Evolutionary conservation across 371 early-diverging fungal species (phyloP).

Genomic region (Rhizopus stolonifer): DNA sequence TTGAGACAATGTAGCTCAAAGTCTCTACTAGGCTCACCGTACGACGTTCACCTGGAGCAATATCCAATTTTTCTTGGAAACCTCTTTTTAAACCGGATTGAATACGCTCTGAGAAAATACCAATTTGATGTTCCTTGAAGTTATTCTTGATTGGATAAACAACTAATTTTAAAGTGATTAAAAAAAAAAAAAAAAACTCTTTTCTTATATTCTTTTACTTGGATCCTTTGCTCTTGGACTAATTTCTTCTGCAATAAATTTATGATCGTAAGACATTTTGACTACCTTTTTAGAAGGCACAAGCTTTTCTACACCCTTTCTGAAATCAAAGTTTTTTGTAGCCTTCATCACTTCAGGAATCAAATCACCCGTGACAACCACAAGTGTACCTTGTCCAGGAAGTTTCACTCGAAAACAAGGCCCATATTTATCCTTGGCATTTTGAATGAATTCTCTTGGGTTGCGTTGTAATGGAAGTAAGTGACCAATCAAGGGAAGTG

Average conservation of each 20-base stretch:
- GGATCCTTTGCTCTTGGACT: conserved; percentile 21
- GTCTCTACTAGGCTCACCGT: conserved; percentile 13
- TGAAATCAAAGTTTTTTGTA: conserved; percentile 19
- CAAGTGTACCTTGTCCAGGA: conserved; percentile 17
- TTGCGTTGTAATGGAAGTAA: conserved; percentile 10
- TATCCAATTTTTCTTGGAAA: conserved; percentile 13
- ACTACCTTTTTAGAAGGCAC: conserved; percentile 17
- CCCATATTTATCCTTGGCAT: conserved; percentile 13
- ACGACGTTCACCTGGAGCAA: conserved; percentile 24
- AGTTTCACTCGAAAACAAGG: conserved; percentile 17
- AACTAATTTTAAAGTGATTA: no score
- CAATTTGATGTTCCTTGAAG: conserved; percentile 32
- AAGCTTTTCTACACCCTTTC: conserved; percentile 17
- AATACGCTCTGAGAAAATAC: conserved; percentile 34
- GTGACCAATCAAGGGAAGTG: conserved; percentile 19
- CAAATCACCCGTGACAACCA: conserved; percentile 19
- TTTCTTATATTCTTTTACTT: no score
- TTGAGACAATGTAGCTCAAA: conserved; percentile 22
- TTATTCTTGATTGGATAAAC: conserved; percentile 35
- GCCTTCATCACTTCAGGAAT: conserved; percentile 24
- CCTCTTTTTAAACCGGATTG: conserved; percentile 16
- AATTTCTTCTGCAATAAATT: conserved; percentile 7
- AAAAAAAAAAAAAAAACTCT: no score
- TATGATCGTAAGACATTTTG: conserved; percentile 19
- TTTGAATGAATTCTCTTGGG: conserved; percentile 13